Evolutionary conservation across 306 rosid species (phyloP).

Genomic region (Senna siamea): DNA sequence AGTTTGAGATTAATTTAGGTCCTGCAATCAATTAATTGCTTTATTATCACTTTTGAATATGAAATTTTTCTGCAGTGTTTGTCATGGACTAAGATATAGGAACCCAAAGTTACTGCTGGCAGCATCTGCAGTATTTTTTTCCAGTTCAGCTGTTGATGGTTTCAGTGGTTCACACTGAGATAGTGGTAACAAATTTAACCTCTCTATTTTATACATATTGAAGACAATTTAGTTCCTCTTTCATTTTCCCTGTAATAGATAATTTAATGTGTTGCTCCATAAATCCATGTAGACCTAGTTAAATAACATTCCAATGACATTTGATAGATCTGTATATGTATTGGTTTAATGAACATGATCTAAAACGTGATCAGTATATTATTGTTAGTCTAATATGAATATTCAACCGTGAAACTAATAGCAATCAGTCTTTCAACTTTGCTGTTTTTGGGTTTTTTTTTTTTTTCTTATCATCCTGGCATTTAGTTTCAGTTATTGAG

Average conservation of each 20-base stretch:
- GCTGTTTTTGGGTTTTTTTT: constrained; percentile 10
- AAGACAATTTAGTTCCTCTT: neutral
- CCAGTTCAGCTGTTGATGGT: constrained; percentile 84
- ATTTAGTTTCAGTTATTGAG: neutral
- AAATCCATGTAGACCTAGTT: constrained; percentile 22
- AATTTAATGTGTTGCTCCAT: constrained; percentile 11
- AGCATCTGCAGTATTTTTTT: constrained; percentile 71
- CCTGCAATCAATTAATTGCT: constrained; percentile 17
- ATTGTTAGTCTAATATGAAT: neutral
- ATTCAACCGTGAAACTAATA: constrained; percentile 15
- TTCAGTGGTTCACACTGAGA: constrained; percentile 83
- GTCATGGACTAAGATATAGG: constrained; percentile 68
- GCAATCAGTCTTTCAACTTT: neutral
- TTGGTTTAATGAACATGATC: neutral
- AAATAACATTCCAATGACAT: constrained; percentile 12
- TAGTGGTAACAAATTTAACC: constrained; percentile 71
- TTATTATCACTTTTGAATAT: constrained; percentile 20
- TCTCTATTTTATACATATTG: neutral
- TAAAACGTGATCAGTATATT: neutral
- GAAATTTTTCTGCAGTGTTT: constrained; percentile 61
- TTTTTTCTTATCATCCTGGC: neutral
- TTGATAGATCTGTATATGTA: constrained; percentile 16
- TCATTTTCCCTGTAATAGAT: constrained; percentile 2
- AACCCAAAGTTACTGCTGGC: constrained; percentile 76
- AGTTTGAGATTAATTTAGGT: constrained; percentile 20